Conservation (phyloP, 371 early-diverging fungal genomes). For the Mucor piriformis region DNA sequence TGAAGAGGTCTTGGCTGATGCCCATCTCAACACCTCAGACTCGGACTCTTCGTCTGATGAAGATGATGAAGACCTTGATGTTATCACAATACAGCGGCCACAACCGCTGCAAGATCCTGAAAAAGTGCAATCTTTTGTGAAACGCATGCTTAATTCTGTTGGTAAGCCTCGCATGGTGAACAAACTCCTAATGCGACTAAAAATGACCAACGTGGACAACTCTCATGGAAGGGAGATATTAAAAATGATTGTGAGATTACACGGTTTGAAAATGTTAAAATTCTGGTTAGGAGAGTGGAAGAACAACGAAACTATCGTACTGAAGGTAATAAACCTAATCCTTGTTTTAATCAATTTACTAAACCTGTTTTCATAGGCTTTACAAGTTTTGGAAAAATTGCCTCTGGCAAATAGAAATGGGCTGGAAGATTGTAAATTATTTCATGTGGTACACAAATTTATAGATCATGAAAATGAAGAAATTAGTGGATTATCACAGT, state of each 20-base stretch:
- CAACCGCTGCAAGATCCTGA: conserved; percentile 54
- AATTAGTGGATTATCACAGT: conserved; percentile 38
- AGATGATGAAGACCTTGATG: conserved; percentile 24
- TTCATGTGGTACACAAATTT: conserved; percentile 51
- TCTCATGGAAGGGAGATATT: conserved; percentile 43
- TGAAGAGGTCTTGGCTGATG: conserved; percentile 1
- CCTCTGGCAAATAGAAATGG: conserved; percentile 69
- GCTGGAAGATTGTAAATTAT: conserved; percentile 64
- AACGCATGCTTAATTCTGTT: conserved; percentile 65
- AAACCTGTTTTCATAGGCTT: conserved; percentile 3
- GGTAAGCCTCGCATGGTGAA: conserved; percentile 59
- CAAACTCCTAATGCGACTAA: conserved; percentile 45
- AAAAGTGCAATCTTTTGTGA: conserved; percentile 68
- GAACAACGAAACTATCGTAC: conserved; percentile 31
- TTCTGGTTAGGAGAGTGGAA: conserved; percentile 58
- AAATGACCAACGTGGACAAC: conserved; percentile 36
- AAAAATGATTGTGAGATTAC: conserved; percentile 43
- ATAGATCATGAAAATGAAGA: conserved; percentile 45
- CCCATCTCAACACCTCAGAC: neutral
- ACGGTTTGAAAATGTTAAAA: conserved; percentile 54
- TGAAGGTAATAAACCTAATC: too few species aligned
- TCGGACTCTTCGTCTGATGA: conserved; percentile 2
- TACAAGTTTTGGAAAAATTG: conserved; percentile 56
- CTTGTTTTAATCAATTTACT: too few species aligned
- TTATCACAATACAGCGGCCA: conserved; percentile 25